Base-by-base conservation (phyloP, 805 yeast species). In the Ogataea wickerhamii region DNA sequence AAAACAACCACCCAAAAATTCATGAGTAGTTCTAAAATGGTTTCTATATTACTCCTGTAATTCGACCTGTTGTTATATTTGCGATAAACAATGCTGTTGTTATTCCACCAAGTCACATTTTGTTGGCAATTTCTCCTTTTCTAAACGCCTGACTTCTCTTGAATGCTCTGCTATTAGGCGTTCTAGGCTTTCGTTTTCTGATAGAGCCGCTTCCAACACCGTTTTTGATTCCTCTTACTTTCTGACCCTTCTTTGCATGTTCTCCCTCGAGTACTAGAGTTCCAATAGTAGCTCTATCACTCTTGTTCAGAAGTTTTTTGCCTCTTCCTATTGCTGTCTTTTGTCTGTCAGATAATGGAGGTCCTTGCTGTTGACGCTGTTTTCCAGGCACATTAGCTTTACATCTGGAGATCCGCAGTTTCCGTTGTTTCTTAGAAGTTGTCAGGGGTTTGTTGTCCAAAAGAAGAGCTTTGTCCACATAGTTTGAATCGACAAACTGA, bases 251-350 rank as follows among this genome's bases (percentile, higher is more conserved):
- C 41, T 68, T 64, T 12, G 96, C 88, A 67, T 95, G 78, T 38
- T 73, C 66, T 46, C 96, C 96, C 66, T 87, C 96, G 24, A 80
- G 53, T 41, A 76, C 56, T 36, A 65, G 52, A 47, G 68, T 67
- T 34, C 91, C 91, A 6, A 79, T 74, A 17, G 82, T 71, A 24
- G 82, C 73, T 52, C 83, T 76, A 57, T 86, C 96, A 37, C 88
- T 85, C 56, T 80, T 86, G 36, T 91, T 91, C 31, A 88, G 68
- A 4, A 83, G 70, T 39, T 76, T 71, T 53, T 73, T 74, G 16
- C 93, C 95, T 60, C 96, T 76, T 25, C 96, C 96, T 26, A 86
- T 61, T 52, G 75, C 76, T 12, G 94, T 82, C 61, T 72, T 83
- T 60, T 85, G 93, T 28, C 73, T 72, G 28, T 82, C 87, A 18